Conservation (phyloP, 176 grass and related monocot species). For the Triticum dicoccoides region DNA sequence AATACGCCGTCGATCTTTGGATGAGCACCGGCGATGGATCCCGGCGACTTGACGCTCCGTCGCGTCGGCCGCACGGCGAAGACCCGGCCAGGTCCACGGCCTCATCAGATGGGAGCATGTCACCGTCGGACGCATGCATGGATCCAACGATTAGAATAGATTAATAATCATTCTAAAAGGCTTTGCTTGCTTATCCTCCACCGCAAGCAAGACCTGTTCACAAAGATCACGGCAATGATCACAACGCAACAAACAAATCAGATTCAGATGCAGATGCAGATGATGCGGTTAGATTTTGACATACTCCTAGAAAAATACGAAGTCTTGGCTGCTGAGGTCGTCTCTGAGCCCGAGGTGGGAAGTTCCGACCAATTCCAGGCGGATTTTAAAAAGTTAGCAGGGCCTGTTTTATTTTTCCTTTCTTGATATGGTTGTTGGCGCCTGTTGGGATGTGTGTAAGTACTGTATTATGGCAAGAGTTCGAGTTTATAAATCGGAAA, state of each 20-base stretch:
- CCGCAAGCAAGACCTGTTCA: neutral
- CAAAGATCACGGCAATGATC: neutral
- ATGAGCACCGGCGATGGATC: neutral
- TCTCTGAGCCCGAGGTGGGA: neutral
- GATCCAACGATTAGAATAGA: neutral
- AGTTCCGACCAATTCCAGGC: slow-evolving; percentile 8
- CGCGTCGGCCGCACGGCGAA: neutral
- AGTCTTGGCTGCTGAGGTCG: neutral
- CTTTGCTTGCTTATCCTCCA: neutral
- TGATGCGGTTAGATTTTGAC: neutral
- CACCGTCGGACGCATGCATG: neutral
- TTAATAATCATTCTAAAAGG: no score
- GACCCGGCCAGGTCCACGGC: neutral
- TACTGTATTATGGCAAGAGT: no score
- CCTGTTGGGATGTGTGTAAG: neutral
- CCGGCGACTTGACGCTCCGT: neutral
- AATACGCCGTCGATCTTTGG: neutral
- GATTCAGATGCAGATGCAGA: neutral
- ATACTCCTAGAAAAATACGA: neutral
- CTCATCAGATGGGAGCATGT: neutral
- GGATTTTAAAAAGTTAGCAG: neutral
- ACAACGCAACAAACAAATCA: neutral
- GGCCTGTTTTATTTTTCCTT: no score
- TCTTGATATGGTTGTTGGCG: no score
- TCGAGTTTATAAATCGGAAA: neutral